Evolutionary conservation across 2,329 filamentous ascomycete genomes (phyloP), one percentile per base, ranked within the genome.

Genomic region (Ceratocystis huliohia): DNA sequence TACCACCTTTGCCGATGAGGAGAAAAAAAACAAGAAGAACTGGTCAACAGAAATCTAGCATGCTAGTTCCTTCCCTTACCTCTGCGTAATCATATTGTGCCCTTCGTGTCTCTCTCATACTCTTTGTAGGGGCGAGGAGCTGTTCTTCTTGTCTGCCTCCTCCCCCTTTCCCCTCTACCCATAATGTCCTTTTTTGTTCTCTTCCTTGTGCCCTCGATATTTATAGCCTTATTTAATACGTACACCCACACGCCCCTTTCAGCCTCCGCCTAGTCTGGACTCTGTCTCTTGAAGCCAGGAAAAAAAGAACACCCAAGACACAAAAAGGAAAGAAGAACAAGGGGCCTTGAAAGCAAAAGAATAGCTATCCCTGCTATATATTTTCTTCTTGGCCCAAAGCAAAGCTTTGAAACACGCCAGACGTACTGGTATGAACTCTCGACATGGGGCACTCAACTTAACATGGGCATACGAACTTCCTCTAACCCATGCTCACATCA

Each of bases 361-460:
- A 37, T 13, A 37, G 22, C 15, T 20, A 59, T 59, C 53, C 53
- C 28, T 59, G 28, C 3, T 17, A 17, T 30, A 13, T 13, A 13
- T 6, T 30, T 25, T 17, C 53, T 17, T 33, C 13, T 33, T 59
- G 3, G 7, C 53, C 53, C 25, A 59, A n/a, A 59, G 25, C 25
- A 59, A 33, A 33, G 53, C 53, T n/a, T 59, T 59, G 53, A 59
- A 59, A 59, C 53, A 59, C 53, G 53, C 53, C 53, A 59, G 53
- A 59, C 53, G 13, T 59, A 37, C 53, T 59, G 25, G 53, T 33
- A 59, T 30, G 28, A 17, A 17, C 33, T 59, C 6, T 33, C 25
- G 53, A 59, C 53, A 59, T 59, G 53, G 28, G 13, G 3, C 2
- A 8, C 37, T 13, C 37, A 37, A 13, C 10, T 37, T 2, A 37